phyloP scores from a whole-genome alignment of 148 eudicot species.

The Cornus kousa region DNA sequence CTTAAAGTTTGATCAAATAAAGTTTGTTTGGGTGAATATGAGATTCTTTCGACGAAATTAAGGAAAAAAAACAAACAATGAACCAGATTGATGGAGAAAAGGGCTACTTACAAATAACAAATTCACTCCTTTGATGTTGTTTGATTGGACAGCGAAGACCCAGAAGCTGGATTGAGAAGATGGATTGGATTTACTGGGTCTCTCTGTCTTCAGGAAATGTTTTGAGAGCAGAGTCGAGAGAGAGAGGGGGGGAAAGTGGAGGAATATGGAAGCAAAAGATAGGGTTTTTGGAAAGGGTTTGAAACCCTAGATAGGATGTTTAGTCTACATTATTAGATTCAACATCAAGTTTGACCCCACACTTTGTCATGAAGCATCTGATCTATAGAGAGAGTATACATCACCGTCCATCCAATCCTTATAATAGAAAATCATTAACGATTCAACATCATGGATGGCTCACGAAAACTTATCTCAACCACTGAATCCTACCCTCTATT shows the following conservation, averaged over 20 bases:
- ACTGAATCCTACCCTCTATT: too few relatives aligned
- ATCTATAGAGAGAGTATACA: neutral
- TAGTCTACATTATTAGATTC: neutral
- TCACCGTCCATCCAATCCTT: neutral
- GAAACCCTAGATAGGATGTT: constrained; percentile 31
- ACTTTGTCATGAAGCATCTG: neutral
- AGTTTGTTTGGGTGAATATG: neutral
- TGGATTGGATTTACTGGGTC: neutral
- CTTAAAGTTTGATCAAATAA: neutral
- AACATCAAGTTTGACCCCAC: neutral
- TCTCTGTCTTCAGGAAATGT: neutral
- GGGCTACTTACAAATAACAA: constrained; percentile 17
- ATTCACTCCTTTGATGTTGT: neutral
- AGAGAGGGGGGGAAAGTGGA: neutral
- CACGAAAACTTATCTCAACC: too few relatives aligned
- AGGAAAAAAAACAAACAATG: neutral
- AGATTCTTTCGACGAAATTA: neutral
- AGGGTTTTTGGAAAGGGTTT: constrained; percentile 16
- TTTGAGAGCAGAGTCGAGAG: neutral
- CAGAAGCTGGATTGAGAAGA: constrained; percentile 11
- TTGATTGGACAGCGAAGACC: constrained; percentile 13
- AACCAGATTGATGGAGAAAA: constrained; percentile 2
- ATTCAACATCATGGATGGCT: too few relatives aligned
- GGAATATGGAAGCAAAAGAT: neutral
- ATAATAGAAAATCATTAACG: neutral